These are phyloP conservation scores for Pichia deserticola DNA, from an alignment of 805 yeast genomes.

Conservation along the genomic window DNA sequence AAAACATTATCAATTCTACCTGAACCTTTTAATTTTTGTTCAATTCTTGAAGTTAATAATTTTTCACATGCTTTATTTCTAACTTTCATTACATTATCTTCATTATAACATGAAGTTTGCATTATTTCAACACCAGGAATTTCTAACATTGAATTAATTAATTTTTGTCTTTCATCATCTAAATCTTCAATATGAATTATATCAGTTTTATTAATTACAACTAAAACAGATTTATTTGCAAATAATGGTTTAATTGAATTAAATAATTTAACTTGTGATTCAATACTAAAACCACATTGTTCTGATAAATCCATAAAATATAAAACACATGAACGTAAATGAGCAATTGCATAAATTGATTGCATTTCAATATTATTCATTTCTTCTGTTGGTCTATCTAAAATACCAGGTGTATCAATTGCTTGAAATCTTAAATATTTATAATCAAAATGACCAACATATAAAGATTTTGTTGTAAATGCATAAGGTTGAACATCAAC, in stretches of 20 bases:
- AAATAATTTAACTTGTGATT: slow-evolving; percentile 94
- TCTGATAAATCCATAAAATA: slow-evolving; percentile 98
- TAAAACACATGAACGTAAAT: slow-evolving; percentile 89
- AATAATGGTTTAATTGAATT: slow-evolving; percentile 95
- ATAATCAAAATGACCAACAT: slow-evolving; percentile 98
- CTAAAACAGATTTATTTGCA: slow-evolving; percentile 93
- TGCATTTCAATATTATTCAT: slow-evolving; percentile 99
- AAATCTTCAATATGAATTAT: slow-evolving; percentile 81
- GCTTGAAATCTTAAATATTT: slow-evolving; percentile 97
- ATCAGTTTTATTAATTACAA: slow-evolving; percentile 93
- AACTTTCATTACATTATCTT: slow-evolving; percentile 91
- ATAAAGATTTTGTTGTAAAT: slow-evolving; percentile 94
- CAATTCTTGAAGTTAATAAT: slow-evolving; percentile 89
- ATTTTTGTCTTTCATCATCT: slow-evolving; percentile 62
- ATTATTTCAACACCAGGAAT: slow-evolving; percentile 84
- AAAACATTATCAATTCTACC: slow-evolving; percentile 82
- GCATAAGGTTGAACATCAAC: slow-evolving; percentile 99
- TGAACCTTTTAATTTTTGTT: slow-evolving; percentile 90
- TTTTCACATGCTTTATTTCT: slow-evolving; percentile 97
- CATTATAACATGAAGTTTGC: slow-evolving; percentile 89
- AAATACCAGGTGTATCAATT: slow-evolving; percentile 97
- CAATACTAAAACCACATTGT: slow-evolving; percentile 97
- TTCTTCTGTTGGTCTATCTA: slow-evolving; percentile 98
- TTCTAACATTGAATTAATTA: slow-evolving; percentile 56
- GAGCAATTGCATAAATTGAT: slow-evolving; percentile 97